Base-by-base conservation (phyloP, 768 basidiomycete species). In the Lanmaoa rubissima region DNA sequence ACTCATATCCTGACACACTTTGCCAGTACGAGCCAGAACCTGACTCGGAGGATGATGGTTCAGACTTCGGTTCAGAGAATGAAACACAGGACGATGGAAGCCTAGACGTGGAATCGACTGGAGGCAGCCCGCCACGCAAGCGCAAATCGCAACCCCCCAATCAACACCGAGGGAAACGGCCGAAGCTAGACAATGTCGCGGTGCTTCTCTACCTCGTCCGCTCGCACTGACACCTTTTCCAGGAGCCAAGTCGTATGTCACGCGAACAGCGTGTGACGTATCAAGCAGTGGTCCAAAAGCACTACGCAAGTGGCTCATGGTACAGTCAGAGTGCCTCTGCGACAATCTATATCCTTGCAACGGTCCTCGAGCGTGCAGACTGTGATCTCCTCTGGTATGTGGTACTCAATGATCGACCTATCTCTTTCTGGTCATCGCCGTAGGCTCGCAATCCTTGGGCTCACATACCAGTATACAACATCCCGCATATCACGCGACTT, bases 371-470 rank as follows among this genome's bases (percentile, higher is more conserved):
- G 65, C 84, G 95, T 35, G 90, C 88, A 12, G 96, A 98, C 70
- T 92, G 94, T 66, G 94, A 98, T 70, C 79, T 95, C 8, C 77
- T 98, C 45, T 99, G 97, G 97, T 94, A 65, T 48, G 78, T 62
- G 32, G 16, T 19, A 38, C 40, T 53, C 38, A 16, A 5, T 46
- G 28, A 32, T 19, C 10, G 31, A 16, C 42, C 45, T 51, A 57
- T 32, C 34, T 13, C 48, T 44, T 19, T 35, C 47, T 55, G 19
- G 24, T 67, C 60, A 59, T 53, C 5, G 0, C 34, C 11, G 13
- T 68, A 94, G 93, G 93, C 80, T 95, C 34, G 92, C 94, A 10
- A 94, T 98, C 61, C 80, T 98, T 45, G 94, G 94, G 42, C 79
- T 98, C 35, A 98, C 97, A 17, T 87, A 85, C 69, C 97, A 99